Evolutionary conservation across 164 flowering plant species (phyloP), one percentile per base, ranked within the genome.

Genomic region (Stephania cephalantha): DNA sequence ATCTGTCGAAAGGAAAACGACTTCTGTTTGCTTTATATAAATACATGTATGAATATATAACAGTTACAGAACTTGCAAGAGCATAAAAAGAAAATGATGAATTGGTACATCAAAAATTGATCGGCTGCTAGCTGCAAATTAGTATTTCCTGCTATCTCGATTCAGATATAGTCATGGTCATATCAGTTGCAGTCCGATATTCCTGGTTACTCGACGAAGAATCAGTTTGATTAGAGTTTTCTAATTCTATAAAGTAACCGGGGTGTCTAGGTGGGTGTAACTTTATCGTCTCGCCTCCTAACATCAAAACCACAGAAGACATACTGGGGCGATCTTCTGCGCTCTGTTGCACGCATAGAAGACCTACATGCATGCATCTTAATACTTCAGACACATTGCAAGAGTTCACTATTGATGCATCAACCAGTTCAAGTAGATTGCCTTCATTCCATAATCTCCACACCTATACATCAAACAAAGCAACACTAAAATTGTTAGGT

Each of bases 401-500:
- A 3, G 72, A 22, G 46, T 65, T 29, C 15, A 5, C 30, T 11
- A 75, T 46, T 2, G 35, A 15, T 53, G 73, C 35, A 71, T 78
- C 80, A 29, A 73, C 31, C 8, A 81, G 64, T 29, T 73, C 78
- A 17, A 50, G 15, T 1, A 20, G 70, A 30, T 73, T 72, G 7
- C 65, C 73, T 69, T 77, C 79, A 17, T 74, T 74, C 78, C 79
- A 77, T 53, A 77, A 22, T 11, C 73, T 55, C 80, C 82, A 80
- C 17, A 72, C 75, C 82, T 61, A n/a, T 80, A 74, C 3, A 61
- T 29, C 73, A 25, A 6, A 67, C 8, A 68, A 5, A 7, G 18
- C 17, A 29, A 29, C 3, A 29, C 31, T 9, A 68, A 12, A 31
- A 17, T 12, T 53, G 61, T 53, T 53, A 9, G 0, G 13, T 12